phyloP scores from a whole-genome alignment of 805 yeast species.

The Candida nanaspora region DNA sequence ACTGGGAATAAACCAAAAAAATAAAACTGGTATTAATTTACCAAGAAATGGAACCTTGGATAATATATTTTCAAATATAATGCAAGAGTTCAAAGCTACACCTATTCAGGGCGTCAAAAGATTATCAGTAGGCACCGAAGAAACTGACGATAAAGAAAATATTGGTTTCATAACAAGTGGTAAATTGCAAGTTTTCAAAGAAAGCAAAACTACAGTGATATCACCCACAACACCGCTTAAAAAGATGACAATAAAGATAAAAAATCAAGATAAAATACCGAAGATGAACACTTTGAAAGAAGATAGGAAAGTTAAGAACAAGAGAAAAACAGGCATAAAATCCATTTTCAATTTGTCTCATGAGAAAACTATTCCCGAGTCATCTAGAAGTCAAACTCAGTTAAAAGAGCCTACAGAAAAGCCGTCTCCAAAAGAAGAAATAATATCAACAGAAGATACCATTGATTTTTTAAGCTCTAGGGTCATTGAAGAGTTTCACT shows the following conservation, averaged over 20 bases:
- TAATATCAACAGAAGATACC: slow-evolving; percentile 19
- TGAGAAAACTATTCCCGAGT: not conserved
- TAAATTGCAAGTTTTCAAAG: slow-evolving; percentile 39
- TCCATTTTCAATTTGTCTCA: not conserved
- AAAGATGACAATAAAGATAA: slow-evolving; percentile 36
- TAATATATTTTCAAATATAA: slow-evolving; percentile 17
- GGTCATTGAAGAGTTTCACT: slow-evolving; percentile 62
- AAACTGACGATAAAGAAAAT: slow-evolving; percentile 13
- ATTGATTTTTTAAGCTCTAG: slow-evolving; percentile 65
- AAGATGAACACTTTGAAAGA: not conserved
- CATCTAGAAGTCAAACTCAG: not conserved
- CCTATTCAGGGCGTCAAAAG: slow-evolving; percentile 27
- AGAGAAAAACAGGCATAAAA: not conserved
- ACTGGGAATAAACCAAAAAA: slow-evolving; percentile 7
- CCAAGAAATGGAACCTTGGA: slow-evolving; percentile 14
- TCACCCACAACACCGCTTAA: slow-evolving; percentile 66
- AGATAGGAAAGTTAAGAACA: not conserved
- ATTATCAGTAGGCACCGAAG: too few relatives aligned
- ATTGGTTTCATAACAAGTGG: slow-evolving; percentile 47
- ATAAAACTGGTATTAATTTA: not conserved
- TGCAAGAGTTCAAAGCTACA: slow-evolving; percentile 22
- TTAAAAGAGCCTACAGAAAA: too few relatives aligned
- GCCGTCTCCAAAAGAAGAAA: not conserved
- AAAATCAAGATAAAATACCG: not conserved
- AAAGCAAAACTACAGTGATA: slow-evolving; percentile 35